A percentile compares a stretch with the other conserved stretches of the same genome.
Conservation (phyloP, 345 rosid species). For the Ceriops tagal region DNA sequence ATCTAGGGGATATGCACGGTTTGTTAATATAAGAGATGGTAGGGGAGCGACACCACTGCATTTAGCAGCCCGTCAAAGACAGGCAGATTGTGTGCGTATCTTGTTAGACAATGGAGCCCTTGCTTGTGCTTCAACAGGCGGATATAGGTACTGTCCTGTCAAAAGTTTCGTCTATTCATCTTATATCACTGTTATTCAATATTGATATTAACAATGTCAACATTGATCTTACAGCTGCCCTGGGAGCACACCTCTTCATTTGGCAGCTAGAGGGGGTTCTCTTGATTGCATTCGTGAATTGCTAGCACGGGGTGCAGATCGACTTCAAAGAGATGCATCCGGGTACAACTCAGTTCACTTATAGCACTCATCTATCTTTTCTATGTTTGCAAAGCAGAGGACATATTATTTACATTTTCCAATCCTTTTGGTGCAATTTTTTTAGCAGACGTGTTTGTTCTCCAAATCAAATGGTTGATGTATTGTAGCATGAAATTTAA, state of each 20-base stretch:
- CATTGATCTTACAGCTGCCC: constrained; percentile 50
- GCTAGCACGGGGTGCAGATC: constrained; percentile 99
- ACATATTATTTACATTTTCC: neutral
- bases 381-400: neutral
- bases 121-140: constrained; percentile 88
- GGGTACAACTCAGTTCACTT: constrained; percentile 47
- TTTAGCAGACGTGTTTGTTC: too few relatives aligned
- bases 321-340: constrained; percentile 83
- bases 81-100: constrained; percentile 80
- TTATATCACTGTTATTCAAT: neutral
- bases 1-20: constrained; percentile 85
- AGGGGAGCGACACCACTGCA: constrained; percentile 95
- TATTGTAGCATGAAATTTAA: neutral
- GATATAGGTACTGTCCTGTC: constrained; percentile 67
- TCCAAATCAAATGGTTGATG: neutral
- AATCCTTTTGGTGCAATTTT: too few relatives aligned
- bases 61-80: constrained; percentile 85
- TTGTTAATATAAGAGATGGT: constrained; percentile 90
- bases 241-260: constrained; percentile 96
- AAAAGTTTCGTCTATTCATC: neutral
- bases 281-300: constrained; percentile 82
- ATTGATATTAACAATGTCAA: constrained; percentile 5
- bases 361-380: neutral
- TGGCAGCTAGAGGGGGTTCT: constrained; percentile 98
- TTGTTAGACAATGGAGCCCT: constrained; percentile 84